Conservation (phyloP, 2,329 filamentous ascomycete genomes). For the Fusarium mexicanum region DNA sequence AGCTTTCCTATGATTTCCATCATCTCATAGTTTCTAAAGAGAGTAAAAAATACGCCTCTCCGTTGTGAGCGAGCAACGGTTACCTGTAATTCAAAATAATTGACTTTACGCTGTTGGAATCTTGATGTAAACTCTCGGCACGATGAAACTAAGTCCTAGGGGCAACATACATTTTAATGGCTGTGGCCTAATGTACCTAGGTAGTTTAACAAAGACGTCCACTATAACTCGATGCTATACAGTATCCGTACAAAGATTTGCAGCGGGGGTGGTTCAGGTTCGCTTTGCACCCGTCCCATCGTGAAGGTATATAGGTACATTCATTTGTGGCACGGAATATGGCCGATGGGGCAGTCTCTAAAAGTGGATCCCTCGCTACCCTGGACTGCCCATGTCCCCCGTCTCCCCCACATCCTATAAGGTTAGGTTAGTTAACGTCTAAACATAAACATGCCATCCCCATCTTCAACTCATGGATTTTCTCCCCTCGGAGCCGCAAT, state of each 20-base stretch:
- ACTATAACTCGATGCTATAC: not conserved
- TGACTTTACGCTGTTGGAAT: not conserved
- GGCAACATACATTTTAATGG: not conserved
- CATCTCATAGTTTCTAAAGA: not conserved
- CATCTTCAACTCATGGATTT: conserved; percentile 22
- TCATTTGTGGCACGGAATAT: conserved; percentile 19
- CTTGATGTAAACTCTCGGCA: not conserved
- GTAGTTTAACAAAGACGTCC: not conserved
- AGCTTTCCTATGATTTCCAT: not conserved
- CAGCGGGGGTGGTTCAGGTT: too few species aligned
- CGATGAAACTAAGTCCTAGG: too few species aligned
- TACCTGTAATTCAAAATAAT: not conserved
- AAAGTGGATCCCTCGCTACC: not conserved
- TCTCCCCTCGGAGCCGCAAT: conserved; percentile 30
- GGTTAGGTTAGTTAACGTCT: not conserved
- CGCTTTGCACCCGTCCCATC: not conserved
- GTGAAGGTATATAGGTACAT: not conserved
- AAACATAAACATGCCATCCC: conserved; percentile 29
- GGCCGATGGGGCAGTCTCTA: not conserved
- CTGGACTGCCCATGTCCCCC: not conserved
- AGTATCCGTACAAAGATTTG: not conserved
- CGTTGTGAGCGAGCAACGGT: not conserved
- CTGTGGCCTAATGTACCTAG: not conserved
- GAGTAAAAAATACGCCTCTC: not conserved
- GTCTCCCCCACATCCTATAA: conserved; percentile 17